Evolutionary conservation across 1,284 basidiomycete species (phyloP), one percentile per base, ranked within the genome.

Genomic region (Vanrija humicola): DNA sequence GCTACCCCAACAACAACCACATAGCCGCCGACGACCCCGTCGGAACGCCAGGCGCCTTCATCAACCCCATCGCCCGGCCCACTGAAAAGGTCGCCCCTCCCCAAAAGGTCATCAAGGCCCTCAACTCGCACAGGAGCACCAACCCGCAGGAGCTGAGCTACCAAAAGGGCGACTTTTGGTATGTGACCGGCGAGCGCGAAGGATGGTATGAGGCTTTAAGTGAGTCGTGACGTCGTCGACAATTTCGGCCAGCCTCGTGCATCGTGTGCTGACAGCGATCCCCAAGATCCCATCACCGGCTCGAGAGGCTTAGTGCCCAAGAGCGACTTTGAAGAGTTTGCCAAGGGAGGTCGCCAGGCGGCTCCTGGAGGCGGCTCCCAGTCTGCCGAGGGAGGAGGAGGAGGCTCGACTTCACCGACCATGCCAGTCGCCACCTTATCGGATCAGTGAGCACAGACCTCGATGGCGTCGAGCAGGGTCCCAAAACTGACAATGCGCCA

Each of bases 111-210:
- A 96, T 99, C 68, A 87, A 90, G 56, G 94, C 96, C 6, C 80
- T 89, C 60, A 76, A 82, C 25, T 74, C 82, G 19, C 86, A 93
- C 78, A 78, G 82, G 43, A 85, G 90, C 2, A 81, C 82, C 54
- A 84, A 86, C 0, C 89, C 92, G 0, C 87, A 90, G 69, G 88
- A 98, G 70, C 84, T 99, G 52, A 85, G 89, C 43, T 98, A 98
- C 73, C 81, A 84, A 64, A 89, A 89, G 76, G 96, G 96, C 60
- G 96, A 99, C 79, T 98, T 98, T 78, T 98, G 97, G 80, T 90
- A 98, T 77, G 94, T 98, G 56, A 81, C 90, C 38, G 84, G 84
- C 61, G 90, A 95, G 79, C 66, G 75, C 52, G 72, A 74, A 46
- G 74, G 68, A 18, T 92, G 85, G 84, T 94, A 89, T 68, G 88